Evolutionary conservation across 352 stramenopile genomes (phyloP), one percentile per base, ranked within the genome.

Genomic region (Pythium periplocum): DNA sequence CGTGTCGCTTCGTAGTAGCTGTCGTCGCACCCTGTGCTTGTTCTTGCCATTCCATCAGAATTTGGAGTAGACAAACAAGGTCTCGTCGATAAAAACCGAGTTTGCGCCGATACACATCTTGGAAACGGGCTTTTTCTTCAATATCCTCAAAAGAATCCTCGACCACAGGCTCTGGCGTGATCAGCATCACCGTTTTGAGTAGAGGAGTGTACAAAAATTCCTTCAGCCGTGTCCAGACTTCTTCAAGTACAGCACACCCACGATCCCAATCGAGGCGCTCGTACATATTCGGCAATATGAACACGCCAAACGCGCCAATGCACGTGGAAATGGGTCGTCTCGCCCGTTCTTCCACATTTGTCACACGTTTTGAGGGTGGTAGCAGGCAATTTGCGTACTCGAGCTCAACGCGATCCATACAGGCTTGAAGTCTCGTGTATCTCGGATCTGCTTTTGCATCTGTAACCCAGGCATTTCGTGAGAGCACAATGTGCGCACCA

Each of bases 361-460:
- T 17, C 3, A 69, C 48, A 35, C 73, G 68, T 37, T 73, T 85
- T 6, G 69, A 72, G 33, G 75, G 77, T 12, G 73, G 77, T 0
- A 88, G 53, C 12, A 88, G 55, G 33, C 78, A 44, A 11, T 85
- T 73, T 11, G 71, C 57, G 26, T 88, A 86, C 46, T 70, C 62
- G 6, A 68, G 42, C 1, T 78, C 68, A 4, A 86, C 68, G 8
- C 35, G 3, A 10, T 55, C 34, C 10, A 61, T 30, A 9, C 45
- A 59, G 6, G 48, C 36, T 36, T 50, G 45, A 1, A 59, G 30
- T 10, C 54, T 26, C 9, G 50, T 36, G 12, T 57, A 8, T 9
- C 46, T 45, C 2, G 44, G n/a, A 54, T 64, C 59, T 4, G 67
- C 59, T 39, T 51, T 10, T n/a, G 37, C 47, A 26, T 26, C 17